Base-by-base conservation (phyloP, 805 yeast genomes). In the Saccharomycopsis oosterbeekiorum region DNA sequence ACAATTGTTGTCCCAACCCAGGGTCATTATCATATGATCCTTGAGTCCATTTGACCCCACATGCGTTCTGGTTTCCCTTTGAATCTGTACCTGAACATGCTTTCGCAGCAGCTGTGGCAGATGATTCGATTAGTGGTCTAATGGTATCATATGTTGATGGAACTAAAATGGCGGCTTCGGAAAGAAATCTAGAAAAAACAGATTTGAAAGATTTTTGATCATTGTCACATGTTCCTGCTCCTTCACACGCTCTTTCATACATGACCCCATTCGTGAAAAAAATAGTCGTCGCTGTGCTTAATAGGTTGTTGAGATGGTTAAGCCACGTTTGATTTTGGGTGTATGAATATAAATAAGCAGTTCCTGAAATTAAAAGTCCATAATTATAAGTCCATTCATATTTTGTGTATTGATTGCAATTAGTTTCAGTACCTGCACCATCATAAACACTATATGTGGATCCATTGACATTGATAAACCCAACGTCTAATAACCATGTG, bases 1-100 rank as follows among this genome's bases (percentile, higher is more conserved):
- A 75, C 79, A 88, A 85, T 72, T 89, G 96, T 72, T 90, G 96
- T 57, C 96, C 96, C 47, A 89, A 78, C 0, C 96, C 96, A 67
- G 81, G 88, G 60, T 68, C 69, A 1, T 80, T 82, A 71, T 89
- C 96, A 83, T 86, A 87, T 4, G 80, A 76, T 42, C 73, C 73
- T 15, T 67, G 63, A 14, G 79, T 70, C 97, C 97, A 89, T 71
- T 85, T 76, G 59, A 79, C 71, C 55, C 96, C 96, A 74, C 97
- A 90, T 21, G 60, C 60, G 40, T 59, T 61, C 3, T 24, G 29
- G 21, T 56, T 57, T 11, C 60, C 60, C 17, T 34, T 43, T 19
- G 51, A 15, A 64, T 96, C 96, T 0, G 84, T 76, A 62, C 97
- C 97, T 1, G 84, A 75, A 73, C 97, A 89, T 0, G 93, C 81